Evolutionary conservation across 2,329 filamentous ascomycete genomes (phyloP).

Genomic region (Beauveria australis): DNA sequence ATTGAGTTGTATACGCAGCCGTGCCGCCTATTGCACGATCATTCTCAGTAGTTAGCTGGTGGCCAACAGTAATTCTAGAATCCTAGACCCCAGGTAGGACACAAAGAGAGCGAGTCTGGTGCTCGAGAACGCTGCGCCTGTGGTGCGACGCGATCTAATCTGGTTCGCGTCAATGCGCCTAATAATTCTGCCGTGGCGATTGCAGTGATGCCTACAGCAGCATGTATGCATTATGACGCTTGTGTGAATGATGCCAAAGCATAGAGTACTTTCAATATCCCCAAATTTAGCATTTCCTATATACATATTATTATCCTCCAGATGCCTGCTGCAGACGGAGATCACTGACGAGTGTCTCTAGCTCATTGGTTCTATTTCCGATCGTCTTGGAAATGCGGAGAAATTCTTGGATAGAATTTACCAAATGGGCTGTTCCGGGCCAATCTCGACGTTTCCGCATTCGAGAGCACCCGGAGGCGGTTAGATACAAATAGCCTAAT

Average conservation of each 20-base stretch:
- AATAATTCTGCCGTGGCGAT: not conserved
- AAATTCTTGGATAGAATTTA: constrained; percentile 48
- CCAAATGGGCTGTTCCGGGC: constrained; percentile 36
- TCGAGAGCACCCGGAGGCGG: constrained; percentile 33
- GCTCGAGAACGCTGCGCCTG: not conserved
- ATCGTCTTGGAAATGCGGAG: constrained; percentile 42
- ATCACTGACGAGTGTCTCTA: constrained; percentile 30
- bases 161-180: not conserved
- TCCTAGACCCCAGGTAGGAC: too few species aligned
- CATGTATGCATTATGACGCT: not conserved
- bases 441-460: constrained; percentile 35
- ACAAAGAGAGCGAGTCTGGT: too few species aligned
- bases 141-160: not conserved
- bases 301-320: not conserved
- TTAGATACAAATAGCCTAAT: constrained; percentile 69
- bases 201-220: not conserved
- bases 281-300: not conserved
- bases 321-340: constrained; percentile 17
- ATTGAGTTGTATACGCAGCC: too few species aligned
- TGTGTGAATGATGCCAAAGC: not conserved
- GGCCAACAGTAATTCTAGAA: too few species aligned
- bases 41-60: too few species aligned
- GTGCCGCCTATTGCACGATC: too few species aligned
- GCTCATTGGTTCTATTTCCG: constrained; percentile 34
- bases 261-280: not conserved